Evolutionary conservation across 805 yeast genomes (phyloP).

Genomic region (Cyberlindnera xylosilytica): DNA sequence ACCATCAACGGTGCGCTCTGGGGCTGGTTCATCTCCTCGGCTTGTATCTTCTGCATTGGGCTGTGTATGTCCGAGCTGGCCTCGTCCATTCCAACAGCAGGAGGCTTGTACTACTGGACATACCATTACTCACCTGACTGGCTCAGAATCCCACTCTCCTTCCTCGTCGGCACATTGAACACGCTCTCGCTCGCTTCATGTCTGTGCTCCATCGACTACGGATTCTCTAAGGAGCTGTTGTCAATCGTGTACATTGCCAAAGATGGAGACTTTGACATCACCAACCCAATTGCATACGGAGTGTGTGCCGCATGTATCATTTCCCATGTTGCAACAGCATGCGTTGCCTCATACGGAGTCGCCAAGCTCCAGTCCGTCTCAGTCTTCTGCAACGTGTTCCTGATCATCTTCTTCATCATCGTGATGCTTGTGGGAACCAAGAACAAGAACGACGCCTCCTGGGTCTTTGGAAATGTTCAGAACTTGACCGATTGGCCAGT

Average conservation of each 20-base stretch:
- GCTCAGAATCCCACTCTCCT: conserved; percentile 51
- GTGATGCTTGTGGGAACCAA: conserved; percentile 62
- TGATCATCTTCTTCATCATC: conserved; percentile 54
- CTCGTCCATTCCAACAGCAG: conserved; percentile 70
- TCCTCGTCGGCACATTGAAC: conserved; percentile 64
- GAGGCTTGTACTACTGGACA: conserved; percentile 72
- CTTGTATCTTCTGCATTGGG: conserved; percentile 54
- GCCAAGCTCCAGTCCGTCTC: conserved; percentile 61
- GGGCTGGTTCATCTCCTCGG: conserved; percentile 67
- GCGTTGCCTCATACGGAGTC: conserved; percentile 52
- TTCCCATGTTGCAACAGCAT: conserved; percentile 49
- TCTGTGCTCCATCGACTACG: conserved; percentile 65
- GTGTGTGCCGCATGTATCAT: conserved; percentile 60
- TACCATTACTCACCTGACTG: conserved; percentile 60
- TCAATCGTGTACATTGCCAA: conserved; percentile 54
- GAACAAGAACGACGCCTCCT: conserved; percentile 40
- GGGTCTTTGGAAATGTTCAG: conserved; percentile 50
- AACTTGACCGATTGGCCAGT: conserved; percentile 51
- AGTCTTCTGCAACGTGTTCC: conserved; percentile 48
- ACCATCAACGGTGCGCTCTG: conserved; percentile 46
- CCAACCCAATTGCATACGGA: conserved; percentile 56
- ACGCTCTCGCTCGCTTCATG: conserved; percentile 66
- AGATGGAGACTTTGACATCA: conserved; percentile 54
- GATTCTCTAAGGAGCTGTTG: conserved; percentile 57
- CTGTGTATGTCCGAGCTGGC: conserved; percentile 63